Evolutionary conservation across 345 rosid genomes (phyloP).

Genomic region (Moricandia arvensis): DNA sequence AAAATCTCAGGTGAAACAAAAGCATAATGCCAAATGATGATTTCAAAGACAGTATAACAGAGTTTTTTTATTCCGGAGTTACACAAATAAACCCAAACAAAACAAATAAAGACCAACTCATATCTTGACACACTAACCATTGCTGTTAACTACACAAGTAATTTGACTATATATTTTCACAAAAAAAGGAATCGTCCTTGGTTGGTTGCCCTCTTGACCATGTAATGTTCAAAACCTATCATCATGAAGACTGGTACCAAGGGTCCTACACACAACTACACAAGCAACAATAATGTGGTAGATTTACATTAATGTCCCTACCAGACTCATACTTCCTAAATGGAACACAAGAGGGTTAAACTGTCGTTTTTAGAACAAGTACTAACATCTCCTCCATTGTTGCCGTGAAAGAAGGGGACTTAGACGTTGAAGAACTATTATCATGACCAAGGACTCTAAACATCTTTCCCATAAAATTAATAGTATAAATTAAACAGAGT

Average conservation of each 20-base stretch:
- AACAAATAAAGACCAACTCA: conserved; percentile 3
- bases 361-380: conserved; percentile 36
- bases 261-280: conserved; percentile 32
- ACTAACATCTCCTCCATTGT: conserved; percentile 43
- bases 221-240: conserved; percentile 29
- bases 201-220: conserved; percentile 34
- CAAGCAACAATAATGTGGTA: conserved; percentile 8
- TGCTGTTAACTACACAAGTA: conserved; percentile 26
- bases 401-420: conserved; percentile 58
- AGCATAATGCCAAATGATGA: conserved; percentile 3
- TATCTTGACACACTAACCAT: conserved; percentile 16
- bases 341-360: conserved; percentile 34
- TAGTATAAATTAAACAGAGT: background rate
- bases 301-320: conserved; percentile 39
- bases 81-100: conserved; percentile 5
- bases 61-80: background rate
- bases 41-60: background rate
- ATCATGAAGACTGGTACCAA: conserved; percentile 34
- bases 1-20: conserved; percentile 10
- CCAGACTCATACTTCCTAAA: conserved; percentile 8
- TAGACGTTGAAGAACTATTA: conserved; percentile 29
- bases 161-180: conserved; percentile 24
- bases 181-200: background rate
- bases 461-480: background rate
- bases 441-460: conserved; percentile 15